These are phyloP conservation scores for Penicillium nordicum DNA, from an alignment of 2,329 filamentous ascomycete genomes.

Conservation along the genomic window DNA sequence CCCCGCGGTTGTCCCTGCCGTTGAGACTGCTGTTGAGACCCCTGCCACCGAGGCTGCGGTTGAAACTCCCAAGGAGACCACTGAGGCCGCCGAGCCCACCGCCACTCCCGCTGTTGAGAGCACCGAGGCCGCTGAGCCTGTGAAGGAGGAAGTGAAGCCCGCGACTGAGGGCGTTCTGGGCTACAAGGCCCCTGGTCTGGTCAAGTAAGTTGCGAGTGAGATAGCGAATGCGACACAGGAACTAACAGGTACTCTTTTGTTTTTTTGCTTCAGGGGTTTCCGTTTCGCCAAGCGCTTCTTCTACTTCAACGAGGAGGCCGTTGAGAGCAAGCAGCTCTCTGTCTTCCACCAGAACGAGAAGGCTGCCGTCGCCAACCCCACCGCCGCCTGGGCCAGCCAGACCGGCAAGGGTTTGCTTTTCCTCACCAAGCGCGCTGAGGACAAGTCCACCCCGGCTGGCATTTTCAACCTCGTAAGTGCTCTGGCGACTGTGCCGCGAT, in stretches of 20 bases:
- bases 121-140: constrained; percentile 17
- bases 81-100: constrained; percentile 11
- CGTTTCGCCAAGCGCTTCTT: constrained; percentile 92
- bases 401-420: constrained; percentile 95
- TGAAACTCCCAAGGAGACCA: constrained; percentile 15
- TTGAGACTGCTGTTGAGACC: constrained; percentile 14
- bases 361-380: constrained; percentile 71
- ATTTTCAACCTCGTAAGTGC: constrained; percentile 77
- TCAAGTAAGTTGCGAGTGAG: constrained; percentile 66
- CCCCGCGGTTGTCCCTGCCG: constrained; percentile 20
- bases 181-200: constrained; percentile 84
- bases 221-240: not conserved
- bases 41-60: constrained; percentile 9
- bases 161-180: constrained; percentile 79
- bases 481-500: not conserved
- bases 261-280: constrained; percentile 64
- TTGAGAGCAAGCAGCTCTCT: constrained; percentile 70
- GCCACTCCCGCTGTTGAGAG: constrained; percentile 11
- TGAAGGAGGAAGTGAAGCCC: constrained; percentile 56
- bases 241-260: constrained; percentile 13
- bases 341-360: constrained; percentile 87
- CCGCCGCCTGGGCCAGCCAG: constrained; percentile 83
- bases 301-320: constrained; percentile 71
- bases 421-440: constrained; percentile 76
- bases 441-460: constrained; percentile 76